A percentile compares a stretch with the other conserved stretches of the same genome.
Evolutionary conservation across 2,329 filamentous ascomycete species (phyloP).

Genomic region (Fusarium phyllophilum): DNA sequence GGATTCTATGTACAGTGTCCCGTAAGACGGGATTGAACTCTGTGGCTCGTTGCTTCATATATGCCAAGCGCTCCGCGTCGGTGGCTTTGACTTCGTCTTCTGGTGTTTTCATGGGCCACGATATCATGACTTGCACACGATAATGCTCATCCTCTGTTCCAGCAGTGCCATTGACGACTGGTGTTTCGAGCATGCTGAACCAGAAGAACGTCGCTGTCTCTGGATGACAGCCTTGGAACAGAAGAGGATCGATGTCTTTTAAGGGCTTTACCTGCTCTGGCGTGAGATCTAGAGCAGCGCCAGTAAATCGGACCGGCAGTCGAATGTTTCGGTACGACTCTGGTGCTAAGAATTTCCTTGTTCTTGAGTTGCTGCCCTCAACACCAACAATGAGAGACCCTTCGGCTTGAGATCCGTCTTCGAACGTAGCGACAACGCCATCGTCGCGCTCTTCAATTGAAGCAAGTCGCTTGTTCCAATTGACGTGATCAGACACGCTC

Average conservation of each 20-base stretch:
- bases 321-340: conserved; percentile 1
- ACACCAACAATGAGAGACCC: conserved; percentile 3
- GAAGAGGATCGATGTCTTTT: conserved; percentile 3
- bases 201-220: background rate
- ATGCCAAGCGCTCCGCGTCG: background rate
- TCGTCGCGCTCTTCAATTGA: background rate
- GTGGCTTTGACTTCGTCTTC: conserved; percentile 7
- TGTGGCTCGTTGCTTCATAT: conserved; percentile 4
- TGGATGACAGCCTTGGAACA: conserved; percentile 1
- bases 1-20: background rate
- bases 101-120: background rate
- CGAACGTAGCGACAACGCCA: background rate
- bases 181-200: conserved; percentile 6
- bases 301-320: background rate
- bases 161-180: background rate
- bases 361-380: conserved; percentile 13
- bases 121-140: conserved; percentile 8
- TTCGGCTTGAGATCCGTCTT: background rate
- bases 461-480: conserved; percentile 4
- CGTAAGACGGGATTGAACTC: conserved; percentile 3
- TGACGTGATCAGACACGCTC: background rate
- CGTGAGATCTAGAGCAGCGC: conserved; percentile 5
- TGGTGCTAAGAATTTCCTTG: background rate
- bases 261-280: conserved; percentile 10
- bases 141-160: background rate